These are phyloP conservation scores for Gilbertella persicaria DNA, from an alignment of 371 early-diverging fungal genomes.

Conservation along the genomic window DNA sequence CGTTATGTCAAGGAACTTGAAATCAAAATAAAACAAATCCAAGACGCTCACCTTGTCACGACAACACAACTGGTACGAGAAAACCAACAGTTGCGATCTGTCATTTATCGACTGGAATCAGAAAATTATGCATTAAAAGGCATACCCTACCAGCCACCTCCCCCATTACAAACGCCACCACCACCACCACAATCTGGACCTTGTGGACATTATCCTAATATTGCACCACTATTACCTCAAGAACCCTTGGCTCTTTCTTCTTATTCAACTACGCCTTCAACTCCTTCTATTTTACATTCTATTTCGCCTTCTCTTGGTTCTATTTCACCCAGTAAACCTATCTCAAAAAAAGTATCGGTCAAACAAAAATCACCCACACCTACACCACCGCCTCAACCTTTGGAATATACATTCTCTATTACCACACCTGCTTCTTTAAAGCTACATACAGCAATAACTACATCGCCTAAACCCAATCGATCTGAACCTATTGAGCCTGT, in stretches of 20 bases:
- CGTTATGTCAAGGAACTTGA: conserved; percentile 70
- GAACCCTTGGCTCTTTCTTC: conserved; percentile 7
- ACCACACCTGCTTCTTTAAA: conserved; percentile 40
- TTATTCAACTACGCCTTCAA: conserved; percentile 3
- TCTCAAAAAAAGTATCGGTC: conserved; percentile 2
- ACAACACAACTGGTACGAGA: conserved; percentile 40
- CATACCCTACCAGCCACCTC: conserved; percentile 18
- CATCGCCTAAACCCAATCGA: conserved; percentile 5
- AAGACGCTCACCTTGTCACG: conserved; percentile 45
- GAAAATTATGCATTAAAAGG: conserved; percentile 46
- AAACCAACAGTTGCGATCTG: conserved; percentile 39
- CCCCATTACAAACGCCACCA: conserved; percentile 1
- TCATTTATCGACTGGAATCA: conserved; percentile 39
- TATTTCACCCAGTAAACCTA: conserved; percentile 5
- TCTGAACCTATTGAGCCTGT: conserved; percentile 23
- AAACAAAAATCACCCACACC: background rate
- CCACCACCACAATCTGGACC: background rate
- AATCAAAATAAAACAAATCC: conserved; percentile 57
- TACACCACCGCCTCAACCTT: conserved; percentile 11
- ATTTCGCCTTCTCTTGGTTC: background rate
- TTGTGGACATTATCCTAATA: conserved; percentile 6
- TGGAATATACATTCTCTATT: conserved; percentile 44
- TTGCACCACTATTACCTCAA: conserved; percentile 17
- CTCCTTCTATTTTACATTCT: conserved; percentile 1
- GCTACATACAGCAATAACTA: conserved; percentile 5